These are phyloP conservation scores for Phytophthora pluvialis DNA, from an alignment of 352 stramenopile genomes.

Conservation along the genomic window DNA sequence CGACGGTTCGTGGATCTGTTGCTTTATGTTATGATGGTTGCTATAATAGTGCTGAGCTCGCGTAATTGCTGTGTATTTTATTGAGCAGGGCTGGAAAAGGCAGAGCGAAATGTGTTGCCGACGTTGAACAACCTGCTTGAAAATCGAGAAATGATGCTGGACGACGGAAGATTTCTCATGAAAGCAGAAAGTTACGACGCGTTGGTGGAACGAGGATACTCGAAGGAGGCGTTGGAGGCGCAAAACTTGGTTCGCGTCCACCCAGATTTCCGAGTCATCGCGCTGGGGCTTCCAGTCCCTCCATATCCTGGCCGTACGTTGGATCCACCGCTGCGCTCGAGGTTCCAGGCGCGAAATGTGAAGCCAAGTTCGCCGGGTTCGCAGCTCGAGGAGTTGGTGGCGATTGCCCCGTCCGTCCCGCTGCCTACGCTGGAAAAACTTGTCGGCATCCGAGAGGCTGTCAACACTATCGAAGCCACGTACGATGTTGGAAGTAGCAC, in stretches of 20 bases:
- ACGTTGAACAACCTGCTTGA: slow-evolving; percentile 98
- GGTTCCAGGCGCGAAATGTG: slow-evolving; percentile 85
- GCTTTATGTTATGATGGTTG: background rate
- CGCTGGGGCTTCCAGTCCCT: slow-evolving; percentile 86
- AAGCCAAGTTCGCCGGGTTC: slow-evolving; percentile 65
- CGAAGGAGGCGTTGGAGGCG: slow-evolving; percentile 44
- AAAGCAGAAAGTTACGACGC: slow-evolving; percentile 84
- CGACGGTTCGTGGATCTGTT: slow-evolving; percentile 66
- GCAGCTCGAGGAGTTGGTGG: slow-evolving; percentile 63
- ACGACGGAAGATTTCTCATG: slow-evolving; percentile 95
- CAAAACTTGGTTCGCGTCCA: slow-evolving; percentile 89
- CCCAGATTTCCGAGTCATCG: slow-evolving; percentile 94
- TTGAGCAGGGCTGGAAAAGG: slow-evolving; percentile 89
- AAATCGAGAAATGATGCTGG: slow-evolving; percentile 95
- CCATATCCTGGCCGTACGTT: slow-evolving; percentile 87
- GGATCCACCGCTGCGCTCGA: slow-evolving; percentile 86
- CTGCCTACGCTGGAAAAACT: slow-evolving; percentile 65
- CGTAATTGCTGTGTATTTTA: background rate
- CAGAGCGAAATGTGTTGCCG: slow-evolving; percentile 96
- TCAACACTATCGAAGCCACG: slow-evolving; percentile 75
- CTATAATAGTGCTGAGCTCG: background rate
- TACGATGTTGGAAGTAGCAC: slow-evolving; percentile 41
- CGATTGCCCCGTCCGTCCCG: slow-evolving; percentile 52
- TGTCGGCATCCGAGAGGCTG: slow-evolving; percentile 71
- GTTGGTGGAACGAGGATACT: slow-evolving; percentile 62